A percentile compares a stretch with the other conserved stretches of the same genome.
Evolutionary conservation across 352 stramenopile species (phyloP).

Genomic region (Phytophthora pini): DNA sequence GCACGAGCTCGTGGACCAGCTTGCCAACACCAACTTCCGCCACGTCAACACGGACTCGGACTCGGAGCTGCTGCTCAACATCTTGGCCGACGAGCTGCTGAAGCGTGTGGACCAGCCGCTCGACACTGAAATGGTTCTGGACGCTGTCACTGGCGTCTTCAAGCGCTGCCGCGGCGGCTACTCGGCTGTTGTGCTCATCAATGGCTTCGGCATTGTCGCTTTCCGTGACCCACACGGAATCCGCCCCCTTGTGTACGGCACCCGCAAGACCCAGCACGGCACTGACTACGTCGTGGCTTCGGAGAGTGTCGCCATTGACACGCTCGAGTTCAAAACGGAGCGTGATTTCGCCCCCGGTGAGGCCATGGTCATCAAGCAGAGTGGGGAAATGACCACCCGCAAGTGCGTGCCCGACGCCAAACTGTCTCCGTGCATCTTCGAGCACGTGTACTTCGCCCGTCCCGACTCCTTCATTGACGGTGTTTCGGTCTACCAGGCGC

Average conservation of each 20-base stretch:
- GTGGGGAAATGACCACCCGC: constrained; percentile 85
- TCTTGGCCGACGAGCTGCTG: constrained; percentile 97
- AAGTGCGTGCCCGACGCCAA: constrained; percentile 75
- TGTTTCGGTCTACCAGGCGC: constrained; percentile 97
- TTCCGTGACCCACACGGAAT: constrained; percentile 99
- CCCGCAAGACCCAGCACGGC: constrained; percentile 79
- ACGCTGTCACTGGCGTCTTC: constrained; percentile 93
- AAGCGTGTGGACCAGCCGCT: constrained; percentile 75
- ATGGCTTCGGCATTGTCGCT: constrained; percentile 97
- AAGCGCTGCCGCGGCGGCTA: constrained; percentile 96
- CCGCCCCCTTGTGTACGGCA: constrained; percentile 95
- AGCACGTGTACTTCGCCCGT: constrained; percentile 99
- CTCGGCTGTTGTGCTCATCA: constrained; percentile 97
- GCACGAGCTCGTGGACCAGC: constrained; percentile 92
- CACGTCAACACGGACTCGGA: constrained; percentile 99
- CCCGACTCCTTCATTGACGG: constrained; percentile 99
- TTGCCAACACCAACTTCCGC: constrained; percentile 93
- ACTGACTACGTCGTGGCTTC: constrained; percentile 96
- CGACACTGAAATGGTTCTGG: constrained; percentile 88
- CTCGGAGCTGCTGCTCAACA: constrained; percentile 98
- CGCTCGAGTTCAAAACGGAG: constrained; percentile 95
- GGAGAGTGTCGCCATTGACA: constrained; percentile 99
- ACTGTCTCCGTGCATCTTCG: constrained; percentile 98
- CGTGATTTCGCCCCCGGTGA: constrained; percentile 97
- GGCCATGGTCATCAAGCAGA: constrained; percentile 95